A percentile compares a stretch with the other conserved stretches of the same genome.
Conservation (phyloP, 306 rosid species). For the Coriaria nepalensis region DNA sequence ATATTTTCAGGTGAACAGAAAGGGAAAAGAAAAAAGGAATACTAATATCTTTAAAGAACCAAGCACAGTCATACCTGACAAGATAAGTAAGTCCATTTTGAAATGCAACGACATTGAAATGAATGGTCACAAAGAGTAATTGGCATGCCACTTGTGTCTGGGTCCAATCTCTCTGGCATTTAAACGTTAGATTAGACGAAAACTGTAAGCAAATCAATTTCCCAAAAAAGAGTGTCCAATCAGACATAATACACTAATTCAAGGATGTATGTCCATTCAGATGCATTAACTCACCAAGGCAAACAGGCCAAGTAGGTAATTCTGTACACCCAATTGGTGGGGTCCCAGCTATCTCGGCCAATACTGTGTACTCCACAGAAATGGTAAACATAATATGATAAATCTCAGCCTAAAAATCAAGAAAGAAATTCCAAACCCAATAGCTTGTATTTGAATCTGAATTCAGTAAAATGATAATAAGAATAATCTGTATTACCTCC, state of each 20-base stretch:
- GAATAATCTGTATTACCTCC: constrained; percentile 31
- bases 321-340: constrained; percentile 65
- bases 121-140: constrained; percentile 86
- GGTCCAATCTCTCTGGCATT: constrained; percentile 77
- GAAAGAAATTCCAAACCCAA: neutral
- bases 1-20: neutral
- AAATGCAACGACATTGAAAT: constrained; percentile 76
- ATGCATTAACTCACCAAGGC: constrained; percentile 57
- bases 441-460: neutral
- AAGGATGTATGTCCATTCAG: neutral
- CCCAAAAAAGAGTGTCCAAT: neutral
- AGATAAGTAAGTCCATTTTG: constrained; percentile 86
- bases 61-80: constrained; percentile 56
- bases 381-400: constrained; percentile 64
- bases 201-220: neutral
- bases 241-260: constrained; percentile 5
- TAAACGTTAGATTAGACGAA: constrained; percentile 13
- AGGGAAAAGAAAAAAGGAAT: constrained; percentile 1
- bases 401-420: constrained; percentile 60
- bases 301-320: constrained; percentile 89
- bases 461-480: neutral
- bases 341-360: constrained; percentile 56
- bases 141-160: constrained; percentile 64
- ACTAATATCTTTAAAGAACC: constrained; percentile 6
- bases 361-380: constrained; percentile 74